Percentiles rank a stretch among this genome's conserved stretches.
phyloP scores from a whole-genome alignment of 1,139 yeast genomes.

The Geotrichum phurueaensis region DNA sequence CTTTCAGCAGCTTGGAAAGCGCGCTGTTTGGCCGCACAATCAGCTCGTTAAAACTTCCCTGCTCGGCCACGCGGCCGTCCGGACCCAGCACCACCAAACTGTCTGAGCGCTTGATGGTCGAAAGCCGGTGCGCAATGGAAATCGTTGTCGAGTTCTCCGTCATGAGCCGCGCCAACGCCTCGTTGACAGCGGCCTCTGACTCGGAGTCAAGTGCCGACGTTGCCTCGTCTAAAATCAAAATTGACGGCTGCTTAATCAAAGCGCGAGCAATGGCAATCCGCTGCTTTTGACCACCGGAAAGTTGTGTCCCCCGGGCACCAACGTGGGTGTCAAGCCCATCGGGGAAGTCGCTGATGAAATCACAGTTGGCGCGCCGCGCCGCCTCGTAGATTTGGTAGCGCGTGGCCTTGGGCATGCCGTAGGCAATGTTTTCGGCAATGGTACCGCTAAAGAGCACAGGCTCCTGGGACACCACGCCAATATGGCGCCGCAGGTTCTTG shows the following conservation, averaged over 20 bases:
- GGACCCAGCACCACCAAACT: conserved; percentile 72
- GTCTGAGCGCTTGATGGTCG: conserved; percentile 82
- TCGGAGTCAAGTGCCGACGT: conserved; percentile 80
- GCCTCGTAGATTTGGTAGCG: conserved; percentile 65
- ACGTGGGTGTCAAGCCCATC: conserved; percentile 75
- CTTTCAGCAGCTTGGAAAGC: conserved; percentile 40
- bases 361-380: conserved; percentile 72
- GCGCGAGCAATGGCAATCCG: conserved; percentile 81
- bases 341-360: conserved; percentile 69
- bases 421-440: conserved; percentile 75
- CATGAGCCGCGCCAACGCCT: conserved; percentile 58
- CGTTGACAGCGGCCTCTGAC: conserved; percentile 76
- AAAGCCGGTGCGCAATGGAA: conserved; percentile 85
- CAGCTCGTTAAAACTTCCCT: conserved; percentile 53
- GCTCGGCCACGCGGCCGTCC: conserved; percentile 74
- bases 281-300: conserved; percentile 87
- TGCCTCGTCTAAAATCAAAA: conserved; percentile 73
- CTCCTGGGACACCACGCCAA: conserved; percentile 92
- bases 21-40: conserved; percentile 59
- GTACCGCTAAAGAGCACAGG: conserved; percentile 91
- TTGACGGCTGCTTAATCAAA: conserved; percentile 62
- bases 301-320: conserved; percentile 80
- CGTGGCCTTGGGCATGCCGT: conserved; percentile 58
- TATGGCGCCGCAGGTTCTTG: conserved; percentile 61
- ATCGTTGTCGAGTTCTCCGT: conserved; percentile 66